Base-by-base conservation (phyloP, 1,284 basidiomycete species). In the Lentinula novae-zelandiae region DNA sequence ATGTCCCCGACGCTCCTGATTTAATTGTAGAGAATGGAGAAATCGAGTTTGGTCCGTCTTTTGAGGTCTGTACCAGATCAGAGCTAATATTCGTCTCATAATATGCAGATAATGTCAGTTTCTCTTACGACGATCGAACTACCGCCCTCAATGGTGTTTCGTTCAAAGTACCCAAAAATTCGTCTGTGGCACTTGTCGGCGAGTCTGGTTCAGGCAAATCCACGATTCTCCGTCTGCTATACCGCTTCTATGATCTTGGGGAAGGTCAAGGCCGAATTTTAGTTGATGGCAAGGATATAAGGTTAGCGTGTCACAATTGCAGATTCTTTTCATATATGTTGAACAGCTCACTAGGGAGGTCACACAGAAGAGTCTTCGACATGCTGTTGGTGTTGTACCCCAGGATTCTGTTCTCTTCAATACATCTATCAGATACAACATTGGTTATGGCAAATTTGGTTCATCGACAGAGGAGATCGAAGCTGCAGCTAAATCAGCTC, bases 321-420 rank as follows among this genome's bases (percentile, higher is more conserved):
- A 10, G 22, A 27, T 15, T 22, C 27, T 40, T 8, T 3, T 17
- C 10, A 50, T 6, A 13, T 57, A 39, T 22, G 17, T 38, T 27
- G 7, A 44, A 40, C 33, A 46, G 49, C 38, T 3, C 33, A 48
- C 12, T 51, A 79, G 89, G 39, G 87, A 93, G 65, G 83, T 96
- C 12, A 95, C 93, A 0, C 92, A 95, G 70, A 76, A 80, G 40
- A 90, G 87, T 61, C 76, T 96, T 50, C 82, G 93, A 49, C 83
- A 84, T 65, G 83, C 90, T 0, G 91, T 96, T 62, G 92, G 93
- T 22, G 89, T 90, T 36, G 88, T 94, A 6, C 92, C 92, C 1
- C 90, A 93, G 69, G 90, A 93, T 67, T 82, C 85, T 12, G 83
- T 91, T n/a, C 78, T 95, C 7, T 95, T 95, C 80, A 95, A 95